Base-by-base conservation (phyloP, 2,329 filamentous ascomycete species). In the Chaetomium olivaceum region DNA sequence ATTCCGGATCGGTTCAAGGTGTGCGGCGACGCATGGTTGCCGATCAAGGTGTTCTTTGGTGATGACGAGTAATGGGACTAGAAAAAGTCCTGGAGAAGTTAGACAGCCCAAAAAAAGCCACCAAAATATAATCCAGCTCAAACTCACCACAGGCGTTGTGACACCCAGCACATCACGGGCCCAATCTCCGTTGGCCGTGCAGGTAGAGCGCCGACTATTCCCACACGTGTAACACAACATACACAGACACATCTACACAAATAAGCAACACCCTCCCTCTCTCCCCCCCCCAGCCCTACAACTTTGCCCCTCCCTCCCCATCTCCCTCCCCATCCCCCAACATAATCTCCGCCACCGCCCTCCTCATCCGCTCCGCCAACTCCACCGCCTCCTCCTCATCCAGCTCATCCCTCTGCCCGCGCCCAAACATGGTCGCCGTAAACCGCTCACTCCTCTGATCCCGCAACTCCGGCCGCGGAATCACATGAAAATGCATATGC, bases 401-500 rank as follows among this genome's bases (percentile, higher is more conserved):
- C 63, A 94, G 74, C 67, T 94, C 91, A 69, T 89, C 87, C 63
- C 91, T 80, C 74, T 84, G 82, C 0, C 91, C 91, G 16, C 89
- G 79, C 0, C 91, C 91, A 80, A 94, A 94, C 91, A 93, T 93
- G 56, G 89, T 92, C 7, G 65, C 56, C n/a, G 72, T 74, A 79
- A 92, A 93, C 74, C 87, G 88, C 80, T 85, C 82, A 65, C 85
- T 85, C 71, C 79, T 80, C 56, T 79, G 83, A 56, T 80, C 84
- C 70, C 80, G 81, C 65, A 85, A 85, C 78, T 90, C 87, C 0
- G 93, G 93, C 46, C 94, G 81, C 0, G 94, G 94, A 39, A 99
- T 96, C 61, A 98, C 85, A 73, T 99, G 95, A 76, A 96, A 98
- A 77, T 99, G 94, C 58, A 96, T 89, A 77, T 98, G 94, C 25